A percentile compares a stretch with the other conserved stretches of the same genome.
phyloP scores from a whole-genome alignment of 176 grass and related monocot species.

The Avena sativa region DNA sequence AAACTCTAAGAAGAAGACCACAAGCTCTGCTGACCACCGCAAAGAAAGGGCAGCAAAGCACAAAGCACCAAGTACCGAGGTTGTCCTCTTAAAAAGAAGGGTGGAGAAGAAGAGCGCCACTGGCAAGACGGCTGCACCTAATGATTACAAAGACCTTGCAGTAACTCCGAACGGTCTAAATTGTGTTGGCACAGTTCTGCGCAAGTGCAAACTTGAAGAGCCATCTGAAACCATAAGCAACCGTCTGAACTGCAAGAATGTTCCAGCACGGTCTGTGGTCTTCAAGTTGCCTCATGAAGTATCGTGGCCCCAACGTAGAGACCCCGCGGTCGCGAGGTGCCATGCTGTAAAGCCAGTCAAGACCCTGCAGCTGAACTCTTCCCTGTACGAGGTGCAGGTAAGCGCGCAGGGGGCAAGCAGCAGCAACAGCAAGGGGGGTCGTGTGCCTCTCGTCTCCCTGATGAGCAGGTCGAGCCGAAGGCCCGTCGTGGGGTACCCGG shows the following conservation, averaged over 20 bases:
- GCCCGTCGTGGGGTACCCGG: constrained; percentile 80
- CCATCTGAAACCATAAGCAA: constrained; percentile 42
- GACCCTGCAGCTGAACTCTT: constrained; percentile 57
- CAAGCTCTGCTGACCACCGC: constrained; percentile 31
- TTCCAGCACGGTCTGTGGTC: constrained; percentile 37
- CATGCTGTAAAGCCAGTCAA: constrained; percentile 53
- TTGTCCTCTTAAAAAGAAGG: constrained; percentile 42
- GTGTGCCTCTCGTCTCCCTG: constrained; percentile 85
- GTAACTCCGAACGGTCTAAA: constrained; percentile 18
- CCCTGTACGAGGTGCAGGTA: constrained; percentile 73
- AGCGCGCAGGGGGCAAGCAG: constrained; percentile 44
- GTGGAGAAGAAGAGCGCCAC: constrained; percentile 25
- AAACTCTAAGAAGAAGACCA: constrained; percentile 40
- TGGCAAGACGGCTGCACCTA: constrained; percentile 25
- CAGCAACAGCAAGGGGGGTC: constrained; percentile 57
- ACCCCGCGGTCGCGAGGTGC: background rate
- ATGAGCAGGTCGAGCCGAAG: constrained; percentile 83
- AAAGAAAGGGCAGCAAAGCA: constrained; percentile 44
- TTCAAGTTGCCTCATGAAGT: constrained; percentile 35
- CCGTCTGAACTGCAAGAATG: constrained; percentile 35
- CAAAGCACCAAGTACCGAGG: constrained; percentile 36
- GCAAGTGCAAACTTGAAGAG: constrained; percentile 14
- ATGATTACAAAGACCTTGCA: constrained; percentile 23
- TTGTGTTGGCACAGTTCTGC: constrained; percentile 23
- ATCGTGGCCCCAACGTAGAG: constrained; percentile 33